Percentiles rank a stretch among this genome's conserved stretches.
Conservation (phyloP, 169 alveolate genomes). For the Eimeria maxima region DNA sequence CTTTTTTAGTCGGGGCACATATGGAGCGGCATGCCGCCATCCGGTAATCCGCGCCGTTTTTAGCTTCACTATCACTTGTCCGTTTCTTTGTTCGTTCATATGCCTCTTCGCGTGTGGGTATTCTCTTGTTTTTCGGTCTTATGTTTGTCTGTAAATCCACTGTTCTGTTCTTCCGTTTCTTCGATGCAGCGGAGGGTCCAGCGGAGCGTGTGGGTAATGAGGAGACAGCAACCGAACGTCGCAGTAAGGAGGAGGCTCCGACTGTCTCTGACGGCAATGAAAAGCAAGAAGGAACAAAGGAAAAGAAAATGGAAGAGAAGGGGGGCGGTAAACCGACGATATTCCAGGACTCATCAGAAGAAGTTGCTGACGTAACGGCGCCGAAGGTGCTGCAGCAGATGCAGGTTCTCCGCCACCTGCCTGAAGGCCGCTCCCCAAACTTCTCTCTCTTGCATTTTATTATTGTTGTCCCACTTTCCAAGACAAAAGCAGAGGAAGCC, state of each 20-base stretch:
- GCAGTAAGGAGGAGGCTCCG: background rate
- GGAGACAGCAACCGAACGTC: background rate
- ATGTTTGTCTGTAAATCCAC: background rate
- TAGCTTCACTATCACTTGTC: background rate
- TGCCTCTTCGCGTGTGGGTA: background rate
- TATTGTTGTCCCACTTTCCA: slow-evolving; percentile 14
- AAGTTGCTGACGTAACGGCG: background rate
- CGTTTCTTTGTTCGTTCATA: background rate
- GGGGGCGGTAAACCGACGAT: background rate
- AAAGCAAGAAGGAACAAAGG: background rate
- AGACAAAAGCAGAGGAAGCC: slow-evolving; percentile 22
- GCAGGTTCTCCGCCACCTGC: slow-evolving; percentile 25
- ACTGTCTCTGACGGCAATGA: background rate
- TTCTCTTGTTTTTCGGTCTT: background rate
- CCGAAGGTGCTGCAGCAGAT: slow-evolving; percentile 27
- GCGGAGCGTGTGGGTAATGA: slow-evolving; percentile 1
- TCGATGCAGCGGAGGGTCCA: background rate
- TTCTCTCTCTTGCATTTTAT: background rate
- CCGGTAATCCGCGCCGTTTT: background rate
- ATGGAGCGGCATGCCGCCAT: background rate
- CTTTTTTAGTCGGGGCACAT: background rate
- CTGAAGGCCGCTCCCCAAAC: slow-evolving; percentile 59
- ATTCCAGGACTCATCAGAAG: background rate
- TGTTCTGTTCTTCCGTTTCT: background rate
- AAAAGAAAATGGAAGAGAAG: background rate